These are phyloP conservation scores for Xylariaceae sp. DNA, from an alignment of 2,329 filamentous ascomycete species.

Conservation along the genomic window DNA sequence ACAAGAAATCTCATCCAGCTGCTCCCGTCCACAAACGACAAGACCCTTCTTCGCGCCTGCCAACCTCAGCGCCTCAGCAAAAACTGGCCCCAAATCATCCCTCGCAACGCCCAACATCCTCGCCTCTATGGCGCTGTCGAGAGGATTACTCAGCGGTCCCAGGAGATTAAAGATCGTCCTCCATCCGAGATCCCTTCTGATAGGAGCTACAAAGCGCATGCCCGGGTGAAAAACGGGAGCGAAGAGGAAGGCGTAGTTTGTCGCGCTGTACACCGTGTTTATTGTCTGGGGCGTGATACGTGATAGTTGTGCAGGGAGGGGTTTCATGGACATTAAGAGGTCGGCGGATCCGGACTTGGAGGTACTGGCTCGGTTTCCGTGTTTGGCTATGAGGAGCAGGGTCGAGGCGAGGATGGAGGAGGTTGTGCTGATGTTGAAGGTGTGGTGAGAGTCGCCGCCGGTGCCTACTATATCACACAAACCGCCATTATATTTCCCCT, in stretches of 20 bases:
- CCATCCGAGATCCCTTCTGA: constrained; percentile 85
- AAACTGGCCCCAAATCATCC: constrained; percentile 80
- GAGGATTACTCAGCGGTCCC: constrained; percentile 85
- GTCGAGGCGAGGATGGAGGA: constrained; percentile 88
- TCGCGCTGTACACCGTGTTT: constrained; percentile 66
- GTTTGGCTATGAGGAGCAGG: constrained; percentile 82
- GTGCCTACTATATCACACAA: constrained; percentile 97
- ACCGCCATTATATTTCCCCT: constrained; percentile 76
- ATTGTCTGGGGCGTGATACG: constrained; percentile 72
- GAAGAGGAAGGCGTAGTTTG: constrained; percentile 94
- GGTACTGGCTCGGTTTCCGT: constrained; percentile 92
- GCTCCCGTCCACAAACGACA: constrained; percentile 89
- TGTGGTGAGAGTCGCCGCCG: constrained; percentile 92
- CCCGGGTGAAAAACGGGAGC: constrained; percentile 95
- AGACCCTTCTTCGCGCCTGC: constrained; percentile 77
- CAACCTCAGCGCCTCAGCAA: constrained; percentile 77
- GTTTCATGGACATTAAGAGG: constrained; percentile 72
- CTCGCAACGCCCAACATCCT: constrained; percentile 91
- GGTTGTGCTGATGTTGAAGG: constrained; percentile 97
- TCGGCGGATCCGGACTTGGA: constrained; percentile 95
- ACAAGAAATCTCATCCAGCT: constrained; percentile 92
- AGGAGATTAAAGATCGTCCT: constrained; percentile 97
- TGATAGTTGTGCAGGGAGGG: constrained; percentile 67
- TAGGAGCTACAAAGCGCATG: constrained; percentile 82
- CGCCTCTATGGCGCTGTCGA: constrained; percentile 80